These are phyloP conservation scores for Fraxinus velutina DNA, from an alignment of 305 asterid species.

Conservation along the genomic window DNA sequence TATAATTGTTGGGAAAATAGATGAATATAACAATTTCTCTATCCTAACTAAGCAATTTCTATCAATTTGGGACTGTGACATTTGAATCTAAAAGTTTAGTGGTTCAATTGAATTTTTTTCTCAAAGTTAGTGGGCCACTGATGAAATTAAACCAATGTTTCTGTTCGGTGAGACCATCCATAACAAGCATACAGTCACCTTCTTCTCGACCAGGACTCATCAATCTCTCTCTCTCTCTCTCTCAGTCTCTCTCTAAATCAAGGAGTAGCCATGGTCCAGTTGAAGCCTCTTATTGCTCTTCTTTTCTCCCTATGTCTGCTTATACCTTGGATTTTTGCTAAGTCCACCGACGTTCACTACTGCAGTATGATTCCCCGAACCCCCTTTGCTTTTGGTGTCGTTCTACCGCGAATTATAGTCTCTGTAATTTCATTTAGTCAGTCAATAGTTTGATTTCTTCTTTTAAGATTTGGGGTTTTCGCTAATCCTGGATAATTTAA, in stretches of 20 bases:
- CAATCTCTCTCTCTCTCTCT: not conserved
- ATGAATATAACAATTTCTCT: not conserved
- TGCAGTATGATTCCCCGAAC: conserved; percentile 23
- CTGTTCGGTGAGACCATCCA: not conserved
- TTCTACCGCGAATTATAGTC: not conserved
- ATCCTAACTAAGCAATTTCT: not conserved
- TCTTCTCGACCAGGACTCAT: not conserved
- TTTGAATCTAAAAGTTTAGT: not conserved
- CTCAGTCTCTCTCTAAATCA: not conserved
- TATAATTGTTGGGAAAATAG: not conserved
- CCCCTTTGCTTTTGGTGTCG: not conserved
- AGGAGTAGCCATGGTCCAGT: not conserved
- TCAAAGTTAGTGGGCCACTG: not conserved
- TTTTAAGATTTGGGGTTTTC: not conserved
- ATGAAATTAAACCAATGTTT: not conserved
- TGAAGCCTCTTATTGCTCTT: conserved; percentile 8
- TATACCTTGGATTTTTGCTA: conserved; percentile 28
- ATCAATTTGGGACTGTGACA: not conserved
- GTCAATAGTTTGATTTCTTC: not conserved
- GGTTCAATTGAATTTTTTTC: not conserved
- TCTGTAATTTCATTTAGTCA: not conserved
- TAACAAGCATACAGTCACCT: not conserved
- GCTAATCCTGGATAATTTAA: not conserved
- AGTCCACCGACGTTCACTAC: conserved; percentile 18
- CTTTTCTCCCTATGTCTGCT: conserved; percentile 24